phyloP scores from a whole-genome alignment of 2,329 filamentous ascomycete species.

The Stenocarpella maydis region DNA sequence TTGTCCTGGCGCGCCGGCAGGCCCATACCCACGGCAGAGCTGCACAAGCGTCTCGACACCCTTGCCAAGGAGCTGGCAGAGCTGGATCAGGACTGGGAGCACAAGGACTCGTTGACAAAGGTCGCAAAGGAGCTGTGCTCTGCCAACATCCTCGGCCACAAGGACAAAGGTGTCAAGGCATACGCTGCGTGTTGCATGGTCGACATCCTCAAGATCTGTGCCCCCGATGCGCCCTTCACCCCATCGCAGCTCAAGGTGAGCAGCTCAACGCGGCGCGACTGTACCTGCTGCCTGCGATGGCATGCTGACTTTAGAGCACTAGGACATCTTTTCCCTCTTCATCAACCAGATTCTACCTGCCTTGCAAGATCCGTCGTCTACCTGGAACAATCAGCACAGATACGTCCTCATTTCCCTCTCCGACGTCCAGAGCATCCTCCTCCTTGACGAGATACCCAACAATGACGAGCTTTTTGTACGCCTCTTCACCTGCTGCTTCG shows the following conservation, averaged over 20 bases:
- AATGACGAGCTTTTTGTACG: slow-evolving; percentile 80
- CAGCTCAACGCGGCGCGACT: not conserved
- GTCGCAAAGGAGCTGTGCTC: slow-evolving; percentile 87
- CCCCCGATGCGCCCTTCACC: slow-evolving; percentile 94
- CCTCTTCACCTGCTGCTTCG: slow-evolving; percentile 90
- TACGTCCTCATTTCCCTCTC: slow-evolving; percentile 89
- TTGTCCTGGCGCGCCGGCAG: slow-evolving; percentile 93
- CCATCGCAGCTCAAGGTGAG: slow-evolving; percentile 86
- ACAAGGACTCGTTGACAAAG: slow-evolving; percentile 82
- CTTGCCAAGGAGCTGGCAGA: slow-evolving; percentile 84
- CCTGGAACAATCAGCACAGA: slow-evolving; percentile 93
- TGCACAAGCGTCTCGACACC: slow-evolving; percentile 81
- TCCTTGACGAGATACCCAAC: slow-evolving; percentile 87
- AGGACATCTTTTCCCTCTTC: slow-evolving; percentile 95
- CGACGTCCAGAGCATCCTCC: slow-evolving; percentile 92
- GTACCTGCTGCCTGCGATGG: not conserved
- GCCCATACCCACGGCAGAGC: slow-evolving; percentile 82
- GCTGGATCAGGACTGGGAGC: slow-evolving; percentile 86
- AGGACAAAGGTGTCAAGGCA: slow-evolving; percentile 91
- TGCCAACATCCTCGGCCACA: slow-evolving; percentile 84
- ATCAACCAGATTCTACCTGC: slow-evolving; percentile 84
- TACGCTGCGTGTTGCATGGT: slow-evolving; percentile 90
- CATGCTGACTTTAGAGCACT: slow-evolving; percentile 10
- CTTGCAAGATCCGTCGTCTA: slow-evolving; percentile 83
- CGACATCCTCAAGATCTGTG: slow-evolving; percentile 90